These are phyloP conservation scores for Angomonas deanei DNA, from an alignment of 208 protist species.

Conservation along the genomic window DNA sequence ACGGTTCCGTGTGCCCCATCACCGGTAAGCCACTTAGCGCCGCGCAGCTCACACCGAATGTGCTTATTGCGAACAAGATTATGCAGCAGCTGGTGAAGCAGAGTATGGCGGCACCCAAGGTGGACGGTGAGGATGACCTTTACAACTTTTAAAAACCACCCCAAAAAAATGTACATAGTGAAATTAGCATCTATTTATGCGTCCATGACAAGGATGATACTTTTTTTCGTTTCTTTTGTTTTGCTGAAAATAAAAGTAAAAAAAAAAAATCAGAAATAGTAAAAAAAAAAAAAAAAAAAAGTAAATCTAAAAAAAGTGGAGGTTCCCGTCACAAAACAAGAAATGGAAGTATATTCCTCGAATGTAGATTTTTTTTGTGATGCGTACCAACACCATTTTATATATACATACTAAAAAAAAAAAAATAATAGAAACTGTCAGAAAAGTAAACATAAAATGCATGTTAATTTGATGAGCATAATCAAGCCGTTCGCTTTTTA, in stretches of 20 bases:
- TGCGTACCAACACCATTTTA: neutral
- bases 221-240: neutral
- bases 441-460: neutral
- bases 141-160: slow-evolving; percentile 79
- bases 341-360: neutral
- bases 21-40: slow-evolving; percentile 74
- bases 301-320: neutral
- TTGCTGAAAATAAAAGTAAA: no score
- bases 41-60: slow-evolving; percentile 60
- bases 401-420: neutral
- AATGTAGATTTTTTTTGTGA: neutral
- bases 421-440: no score
- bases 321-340: neutral
- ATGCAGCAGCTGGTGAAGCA: slow-evolving; percentile 78
- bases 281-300: neutral
- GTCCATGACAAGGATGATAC: neutral
- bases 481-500: neutral
- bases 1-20: slow-evolving; percentile 87
- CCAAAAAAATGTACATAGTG: neutral
- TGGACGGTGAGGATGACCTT: slow-evolving; percentile 69
- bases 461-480: neutral
- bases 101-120: slow-evolving; percentile 57
- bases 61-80: slow-evolving; percentile 54
- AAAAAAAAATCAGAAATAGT: no score
- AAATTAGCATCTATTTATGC: neutral